Evolutionary conservation across 371 early-diverging fungal species (phyloP), one percentile per base, ranked within the genome.

Genomic region (Mucor mucedo): DNA sequence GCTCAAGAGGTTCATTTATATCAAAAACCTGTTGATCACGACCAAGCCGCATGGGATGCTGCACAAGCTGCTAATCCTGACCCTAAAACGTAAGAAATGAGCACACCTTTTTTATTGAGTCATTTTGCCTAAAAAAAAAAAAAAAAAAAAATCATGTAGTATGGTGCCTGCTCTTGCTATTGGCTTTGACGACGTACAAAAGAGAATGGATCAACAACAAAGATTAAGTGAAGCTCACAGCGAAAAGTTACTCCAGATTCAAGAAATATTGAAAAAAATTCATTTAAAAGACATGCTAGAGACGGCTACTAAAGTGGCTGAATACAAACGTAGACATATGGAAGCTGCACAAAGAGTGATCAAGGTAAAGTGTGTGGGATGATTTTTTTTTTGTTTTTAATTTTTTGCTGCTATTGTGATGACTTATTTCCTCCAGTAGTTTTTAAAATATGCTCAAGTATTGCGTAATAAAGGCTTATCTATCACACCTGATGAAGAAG

Each of bases 21-120:
- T 66, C 86, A 80, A 54, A 87, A 85, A 57, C 91, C 92, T 4
- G 85, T 86, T 7, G 83, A 86, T 59, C 84, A 91, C 13, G 93
- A 95, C 59, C 66, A 80, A n/a, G 77, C 75, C n/a, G 78, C 91
- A 55, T 96, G 93, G 87, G 78, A 88, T 52, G 91, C 90, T 54
- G 96, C 96, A 5, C 84, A 90, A 62, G 70, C 72, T 52, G 87
- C 91, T 52, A 95, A 93, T 58, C 96, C 96, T 0, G 94, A 95
- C 66, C 90, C 89, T 7, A 79, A 85, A 27, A 88, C 88, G 84
- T 50, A 50, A 50, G 50, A 35, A 35, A 0, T 35, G 35, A 35
- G 35, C 35, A 4, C 8, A 35, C 8, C 8, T 35, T 35, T 35
- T 35, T 35, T 35, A 21, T 21, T 21, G 21, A 21, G 35, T 35